phyloP scores from a whole-genome alignment of 1,284 basidiomycete genomes.

The Golubevia pallescens region DNA sequence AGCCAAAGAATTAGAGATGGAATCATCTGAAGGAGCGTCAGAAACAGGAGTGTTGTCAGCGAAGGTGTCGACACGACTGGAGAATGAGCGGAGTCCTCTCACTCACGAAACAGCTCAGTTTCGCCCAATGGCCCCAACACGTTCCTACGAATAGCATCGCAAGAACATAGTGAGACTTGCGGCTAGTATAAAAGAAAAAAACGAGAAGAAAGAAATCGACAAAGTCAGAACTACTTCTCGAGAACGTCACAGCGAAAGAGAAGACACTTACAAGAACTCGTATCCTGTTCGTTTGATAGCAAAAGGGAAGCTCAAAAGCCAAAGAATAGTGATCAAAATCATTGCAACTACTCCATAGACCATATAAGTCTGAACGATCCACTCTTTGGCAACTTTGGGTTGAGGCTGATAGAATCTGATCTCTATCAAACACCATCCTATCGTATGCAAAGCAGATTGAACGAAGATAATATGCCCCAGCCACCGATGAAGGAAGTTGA shows the following conservation, averaged over 20 bases:
- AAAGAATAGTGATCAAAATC: constrained; percentile 14
- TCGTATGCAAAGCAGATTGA: constrained; percentile 16
- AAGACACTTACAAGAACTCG: constrained; percentile 13
- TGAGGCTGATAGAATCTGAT: constrained; percentile 22
- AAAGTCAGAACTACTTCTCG: too few species aligned
- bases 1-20: constrained; percentile 18
- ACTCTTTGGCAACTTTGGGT: constrained; percentile 6
- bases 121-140: constrained; percentile 24
- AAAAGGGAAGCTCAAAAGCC: constrained; percentile 10
- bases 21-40: neutral
- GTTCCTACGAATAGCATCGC: constrained; percentile 23
- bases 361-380: constrained; percentile 17
- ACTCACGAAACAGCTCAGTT: constrained; percentile 20
- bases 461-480: constrained; percentile 23
- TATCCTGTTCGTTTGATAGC: constrained; percentile 13
- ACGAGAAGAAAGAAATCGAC: too few species aligned
- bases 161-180: constrained; percentile 23
- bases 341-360: constrained; percentile 21
- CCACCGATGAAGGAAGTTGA: constrained; percentile 30
- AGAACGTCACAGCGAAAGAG: too few species aligned
- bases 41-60: neutral
- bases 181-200: neutral
- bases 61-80: neutral
- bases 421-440: constrained; percentile 23
- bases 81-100: too few species aligned